A percentile compares a stretch with the other conserved stretches of the same genome.
phyloP scores from a whole-genome alignment of 2,329 filamentous ascomycete genomes.

The Fusarium falciforme region DNA sequence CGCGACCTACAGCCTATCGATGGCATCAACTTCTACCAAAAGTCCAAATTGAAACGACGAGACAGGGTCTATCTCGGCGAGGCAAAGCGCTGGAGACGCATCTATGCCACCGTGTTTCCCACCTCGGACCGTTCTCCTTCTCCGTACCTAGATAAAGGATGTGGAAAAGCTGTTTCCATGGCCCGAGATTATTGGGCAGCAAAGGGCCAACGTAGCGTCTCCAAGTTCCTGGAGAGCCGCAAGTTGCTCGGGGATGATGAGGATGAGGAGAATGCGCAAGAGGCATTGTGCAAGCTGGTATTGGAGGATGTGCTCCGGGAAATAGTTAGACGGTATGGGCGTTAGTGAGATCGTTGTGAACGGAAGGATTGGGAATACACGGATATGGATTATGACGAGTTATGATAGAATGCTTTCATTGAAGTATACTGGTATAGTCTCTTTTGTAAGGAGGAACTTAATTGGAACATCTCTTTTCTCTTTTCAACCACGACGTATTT shows the following conservation, averaged over 20 bases:
- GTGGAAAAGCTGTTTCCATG: neutral
- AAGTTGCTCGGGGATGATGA: neutral
- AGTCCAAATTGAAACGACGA: neutral
- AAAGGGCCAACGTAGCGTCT: neutral
- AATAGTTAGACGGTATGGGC: neutral
- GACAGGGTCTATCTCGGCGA: neutral
- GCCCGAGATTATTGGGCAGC: neutral
- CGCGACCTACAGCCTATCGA: neutral
- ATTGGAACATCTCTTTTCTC: neutral
- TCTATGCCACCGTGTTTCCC: neutral
- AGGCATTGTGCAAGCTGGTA: neutral
- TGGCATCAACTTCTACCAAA: constrained; percentile 1
- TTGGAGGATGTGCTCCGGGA: neutral
- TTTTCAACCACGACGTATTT: neutral
- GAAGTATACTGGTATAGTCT: neutral
- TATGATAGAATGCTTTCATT: neutral
- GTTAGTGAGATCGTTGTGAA: neutral
- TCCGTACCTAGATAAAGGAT: neutral
- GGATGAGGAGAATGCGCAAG: neutral
- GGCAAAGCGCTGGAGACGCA: neutral
- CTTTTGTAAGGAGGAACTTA: neutral
- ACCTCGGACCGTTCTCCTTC: neutral
- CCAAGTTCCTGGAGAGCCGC: neutral
- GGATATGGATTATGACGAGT: neutral
- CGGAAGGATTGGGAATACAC: neutral